A percentile compares a stretch with the other conserved stretches of the same genome.
Evolutionary conservation across 768 basidiomycete species (phyloP).

Genomic region (Lepiota subincarnata): DNA sequence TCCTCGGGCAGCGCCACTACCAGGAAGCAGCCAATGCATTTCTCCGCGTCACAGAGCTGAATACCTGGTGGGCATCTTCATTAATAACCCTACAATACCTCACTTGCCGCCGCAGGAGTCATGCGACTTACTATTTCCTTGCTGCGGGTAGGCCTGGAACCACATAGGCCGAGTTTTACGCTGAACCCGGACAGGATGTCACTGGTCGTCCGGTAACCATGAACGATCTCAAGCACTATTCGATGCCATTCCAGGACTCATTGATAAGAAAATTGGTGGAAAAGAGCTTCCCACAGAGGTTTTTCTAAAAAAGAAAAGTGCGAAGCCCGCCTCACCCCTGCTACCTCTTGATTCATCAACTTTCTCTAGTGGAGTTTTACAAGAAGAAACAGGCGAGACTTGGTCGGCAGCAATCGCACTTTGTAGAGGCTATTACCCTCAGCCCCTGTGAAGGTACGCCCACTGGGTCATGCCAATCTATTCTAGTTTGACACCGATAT

Average conservation of each 20-base stretch:
- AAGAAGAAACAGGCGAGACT: slow-evolving; percentile 58
- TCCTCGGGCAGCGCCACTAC: slow-evolving; percentile 41
- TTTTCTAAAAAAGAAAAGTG: slow-evolving; percentile 74
- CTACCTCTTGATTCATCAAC: background rate
- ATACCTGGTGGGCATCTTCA: slow-evolving; percentile 51
- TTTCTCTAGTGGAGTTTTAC: slow-evolving; percentile 62
- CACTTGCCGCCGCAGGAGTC: slow-evolving; percentile 47
- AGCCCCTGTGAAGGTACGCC: slow-evolving; percentile 64
- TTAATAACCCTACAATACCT: background rate
- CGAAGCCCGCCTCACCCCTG: background rate
- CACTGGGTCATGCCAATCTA: background rate
- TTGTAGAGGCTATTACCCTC: slow-evolving; percentile 54
- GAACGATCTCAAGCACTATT: slow-evolving; percentile 57
- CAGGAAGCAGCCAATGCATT: slow-evolving; percentile 67
- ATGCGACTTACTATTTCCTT: slow-evolving; percentile 74
- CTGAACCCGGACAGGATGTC: slow-evolving; percentile 45
- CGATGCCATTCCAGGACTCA: slow-evolving; percentile 54
- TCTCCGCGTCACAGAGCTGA: slow-evolving; percentile 58
- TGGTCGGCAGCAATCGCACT: slow-evolving; percentile 50
- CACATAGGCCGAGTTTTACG: background rate
- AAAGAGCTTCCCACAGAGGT: slow-evolving; percentile 72
- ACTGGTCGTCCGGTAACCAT: slow-evolving; percentile 51
- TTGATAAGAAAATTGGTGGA: slow-evolving; percentile 62
- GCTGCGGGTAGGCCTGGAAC: slow-evolving; percentile 47
- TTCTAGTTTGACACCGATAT: background rate